These are phyloP conservation scores for Coemansia sp. DNA, from an alignment of 192 early-diverging fungal genomes.

Conservation along the genomic window DNA sequence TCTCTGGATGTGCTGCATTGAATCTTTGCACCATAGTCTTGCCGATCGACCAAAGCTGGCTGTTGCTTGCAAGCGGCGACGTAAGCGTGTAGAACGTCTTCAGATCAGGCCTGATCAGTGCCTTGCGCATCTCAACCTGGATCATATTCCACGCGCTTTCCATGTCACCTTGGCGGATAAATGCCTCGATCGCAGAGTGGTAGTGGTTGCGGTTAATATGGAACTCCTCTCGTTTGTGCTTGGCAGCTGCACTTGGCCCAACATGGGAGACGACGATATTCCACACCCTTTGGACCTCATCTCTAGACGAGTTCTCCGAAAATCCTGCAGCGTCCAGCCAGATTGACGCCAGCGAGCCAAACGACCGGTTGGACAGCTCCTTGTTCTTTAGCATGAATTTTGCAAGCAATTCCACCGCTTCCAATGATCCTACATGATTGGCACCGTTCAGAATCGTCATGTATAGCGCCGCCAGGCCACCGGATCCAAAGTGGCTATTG, in stretches of 20 bases:
- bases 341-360: constrained; percentile 25
- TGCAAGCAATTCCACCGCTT: constrained; percentile 35
- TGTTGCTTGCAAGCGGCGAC: constrained; percentile 32
- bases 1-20: constrained; percentile 22
- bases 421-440: constrained; percentile 20
- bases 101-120: constrained; percentile 21
- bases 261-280: constrained; percentile 10
- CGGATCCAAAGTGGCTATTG: not conserved
- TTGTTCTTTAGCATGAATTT: constrained; percentile 26
- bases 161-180: constrained; percentile 45
- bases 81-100: constrained; percentile 39
- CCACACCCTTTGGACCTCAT: constrained; percentile 38
- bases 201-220: constrained; percentile 40
- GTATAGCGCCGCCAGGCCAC: constrained; percentile 17
- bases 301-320: constrained; percentile 12
- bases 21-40: constrained; percentile 43
- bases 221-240: constrained; percentile 7
- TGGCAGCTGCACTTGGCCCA: constrained; percentile 3
- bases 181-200: constrained; percentile 44
- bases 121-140: constrained; percentile 35
- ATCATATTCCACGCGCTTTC: constrained; percentile 42
- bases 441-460: constrained; percentile 36
- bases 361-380: constrained; percentile 14
- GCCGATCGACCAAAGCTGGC: constrained; percentile 43
- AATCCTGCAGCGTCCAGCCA: constrained; percentile 45